These are phyloP conservation scores for Aspergillus latus DNA, from an alignment of 2,329 filamentous ascomycete genomes.

Conservation along the genomic window DNA sequence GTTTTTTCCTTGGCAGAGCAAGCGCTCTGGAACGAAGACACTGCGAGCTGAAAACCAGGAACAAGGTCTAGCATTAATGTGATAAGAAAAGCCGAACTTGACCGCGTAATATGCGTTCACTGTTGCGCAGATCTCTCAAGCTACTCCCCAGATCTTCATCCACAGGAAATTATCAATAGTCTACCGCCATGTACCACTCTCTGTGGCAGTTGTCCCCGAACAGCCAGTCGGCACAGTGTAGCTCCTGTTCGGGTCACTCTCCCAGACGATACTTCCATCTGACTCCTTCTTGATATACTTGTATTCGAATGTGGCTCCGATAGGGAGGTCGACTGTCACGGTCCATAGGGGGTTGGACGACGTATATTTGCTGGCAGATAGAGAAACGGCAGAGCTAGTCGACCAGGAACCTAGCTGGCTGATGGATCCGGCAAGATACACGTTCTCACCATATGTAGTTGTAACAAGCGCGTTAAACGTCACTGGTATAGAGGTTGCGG, in stretches of 20 bases:
- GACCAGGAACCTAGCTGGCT: slow-evolving; percentile 64
- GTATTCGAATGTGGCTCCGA: slow-evolving; percentile 61
- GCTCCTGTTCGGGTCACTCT: slow-evolving; percentile 54
- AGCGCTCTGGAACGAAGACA: too few relatives aligned
- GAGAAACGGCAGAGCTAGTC: slow-evolving; percentile 52
- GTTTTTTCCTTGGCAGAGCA: too few relatives aligned
- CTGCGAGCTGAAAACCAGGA: too few relatives aligned
- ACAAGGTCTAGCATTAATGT: too few relatives aligned
- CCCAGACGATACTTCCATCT: slow-evolving; percentile 61
- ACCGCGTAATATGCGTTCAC: too few relatives aligned
- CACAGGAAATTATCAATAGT: not conserved
- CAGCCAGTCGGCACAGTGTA: slow-evolving; percentile 44
- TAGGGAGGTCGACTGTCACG: slow-evolving; percentile 54
- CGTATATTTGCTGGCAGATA: slow-evolving; percentile 62
- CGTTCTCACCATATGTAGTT: slow-evolving; percentile 62
- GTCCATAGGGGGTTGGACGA: slow-evolving; percentile 62
- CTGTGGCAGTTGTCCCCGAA: slow-evolving; percentile 31
- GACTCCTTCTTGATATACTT: slow-evolving; percentile 62
- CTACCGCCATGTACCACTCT: slow-evolving; percentile 43
- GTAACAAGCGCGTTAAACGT: slow-evolving; percentile 61
- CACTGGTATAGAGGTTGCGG: slow-evolving; percentile 37
- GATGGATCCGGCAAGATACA: slow-evolving; percentile 64
- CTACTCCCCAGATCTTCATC: too few relatives aligned
- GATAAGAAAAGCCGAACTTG: too few relatives aligned
- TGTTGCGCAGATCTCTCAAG: too few relatives aligned